Evolutionary conservation across 2,329 filamentous ascomycete genomes (phyloP).

Genomic region (Penicillium sclerotiorum): DNA sequence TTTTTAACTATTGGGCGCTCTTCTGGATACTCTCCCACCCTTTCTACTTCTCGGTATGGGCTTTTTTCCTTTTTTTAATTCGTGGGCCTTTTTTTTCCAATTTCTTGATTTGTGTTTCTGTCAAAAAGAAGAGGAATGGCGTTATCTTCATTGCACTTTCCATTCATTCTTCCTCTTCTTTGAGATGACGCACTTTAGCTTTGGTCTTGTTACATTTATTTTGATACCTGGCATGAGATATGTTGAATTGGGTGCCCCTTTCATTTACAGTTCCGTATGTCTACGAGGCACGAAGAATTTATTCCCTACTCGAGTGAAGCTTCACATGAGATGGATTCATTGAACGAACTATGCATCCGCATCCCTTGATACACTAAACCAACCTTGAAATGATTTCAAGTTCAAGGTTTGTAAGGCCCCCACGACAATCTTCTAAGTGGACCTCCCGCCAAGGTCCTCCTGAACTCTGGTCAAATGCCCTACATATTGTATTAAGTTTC

Average conservation of each 20-base stretch:
- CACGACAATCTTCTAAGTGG: no score
- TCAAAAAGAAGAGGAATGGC: conserved; percentile 21
- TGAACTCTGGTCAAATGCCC: background rate
- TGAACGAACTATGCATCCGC: background rate
- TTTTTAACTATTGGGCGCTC: conserved; percentile 9
- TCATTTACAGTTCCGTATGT: background rate
- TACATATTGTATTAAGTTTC: no score
- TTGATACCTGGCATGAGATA: conserved; percentile 24
- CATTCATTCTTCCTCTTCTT: conserved; percentile 6
- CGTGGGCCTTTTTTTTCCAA: background rate
- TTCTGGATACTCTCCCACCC: conserved; percentile 16
- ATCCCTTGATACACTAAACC: background rate
- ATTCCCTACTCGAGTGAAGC: background rate
- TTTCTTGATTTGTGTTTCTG: background rate
- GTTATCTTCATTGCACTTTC: conserved; percentile 12
- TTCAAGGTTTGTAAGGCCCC: no score
- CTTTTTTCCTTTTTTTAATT: conserved; percentile 8
- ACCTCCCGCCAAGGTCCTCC: background rate
- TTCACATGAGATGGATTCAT: background rate
- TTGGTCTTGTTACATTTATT: background rate
- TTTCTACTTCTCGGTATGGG: conserved; percentile 5
- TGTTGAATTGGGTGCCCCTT: conserved; percentile 3
- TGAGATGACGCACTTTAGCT: conserved; percentile 1
- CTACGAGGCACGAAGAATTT: conserved; percentile 4
- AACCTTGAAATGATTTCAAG: background rate